Evolutionary conservation across 805 yeast species (phyloP).

Genomic region (Ogataea angusta): DNA sequence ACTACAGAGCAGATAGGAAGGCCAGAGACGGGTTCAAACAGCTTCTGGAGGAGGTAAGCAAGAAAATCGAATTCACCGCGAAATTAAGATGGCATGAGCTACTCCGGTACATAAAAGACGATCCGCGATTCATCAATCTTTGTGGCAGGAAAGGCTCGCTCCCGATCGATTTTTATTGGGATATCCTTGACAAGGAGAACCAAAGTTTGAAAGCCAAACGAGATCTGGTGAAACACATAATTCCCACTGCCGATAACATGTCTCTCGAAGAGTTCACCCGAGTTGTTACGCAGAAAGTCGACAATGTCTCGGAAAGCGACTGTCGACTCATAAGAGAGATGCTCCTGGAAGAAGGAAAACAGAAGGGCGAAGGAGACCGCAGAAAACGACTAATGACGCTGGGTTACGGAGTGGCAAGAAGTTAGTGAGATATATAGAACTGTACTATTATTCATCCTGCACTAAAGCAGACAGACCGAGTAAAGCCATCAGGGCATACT

Average conservation of each 20-base stretch:
- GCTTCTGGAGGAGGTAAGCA: conserved; percentile 39
- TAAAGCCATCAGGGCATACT: conserved; percentile 70
- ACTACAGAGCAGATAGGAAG: conserved; percentile 57
- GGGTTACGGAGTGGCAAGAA: conserved; percentile 26
- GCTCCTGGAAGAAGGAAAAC: conserved; percentile 17
- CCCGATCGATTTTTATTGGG: conserved; percentile 75
- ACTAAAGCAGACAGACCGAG: conserved; percentile 70
- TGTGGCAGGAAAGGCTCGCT: conserved; percentile 78
- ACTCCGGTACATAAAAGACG: conserved; percentile 47
- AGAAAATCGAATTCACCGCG: conserved; percentile 36
- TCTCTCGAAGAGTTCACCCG: conserved; percentile 14
- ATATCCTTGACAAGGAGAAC: conserved; percentile 60
- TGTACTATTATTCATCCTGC: conserved; percentile 42
- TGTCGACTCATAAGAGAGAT: conserved; percentile 18
- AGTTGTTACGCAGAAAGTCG: conserved; percentile 11
- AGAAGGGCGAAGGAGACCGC: conserved; percentile 9
- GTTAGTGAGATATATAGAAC: background rate
- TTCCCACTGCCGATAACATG: conserved; percentile 32
- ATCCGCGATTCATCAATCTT: conserved; percentile 53
- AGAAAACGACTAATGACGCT: conserved; percentile 23
- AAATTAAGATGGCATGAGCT: conserved; percentile 60
- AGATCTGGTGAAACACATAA: conserved; percentile 52
- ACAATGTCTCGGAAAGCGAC: conserved; percentile 17
- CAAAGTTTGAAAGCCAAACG: conserved; percentile 54
- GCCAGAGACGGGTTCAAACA: conserved; percentile 59